phyloP scores from a whole-genome alignment of 441 rosid genomes.

The Populus hybrid region DNA sequence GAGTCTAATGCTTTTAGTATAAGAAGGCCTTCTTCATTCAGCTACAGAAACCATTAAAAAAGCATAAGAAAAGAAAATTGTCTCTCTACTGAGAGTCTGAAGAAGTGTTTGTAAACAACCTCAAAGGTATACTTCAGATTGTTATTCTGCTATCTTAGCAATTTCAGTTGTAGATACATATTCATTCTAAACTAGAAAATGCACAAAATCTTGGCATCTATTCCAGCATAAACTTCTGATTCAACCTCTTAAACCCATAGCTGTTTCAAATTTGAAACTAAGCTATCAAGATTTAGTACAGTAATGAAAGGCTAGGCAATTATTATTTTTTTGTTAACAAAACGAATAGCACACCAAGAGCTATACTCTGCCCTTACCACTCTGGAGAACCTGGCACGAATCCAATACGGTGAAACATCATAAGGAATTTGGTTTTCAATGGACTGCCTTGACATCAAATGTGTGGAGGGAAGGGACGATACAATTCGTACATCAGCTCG shows the following conservation, averaged over 20 bases:
- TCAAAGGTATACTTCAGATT: not conserved
- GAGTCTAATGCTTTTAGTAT: conserved; percentile 78
- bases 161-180: not conserved
- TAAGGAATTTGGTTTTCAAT: conserved; percentile 58
- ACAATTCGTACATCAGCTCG: conserved; percentile 62
- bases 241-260: not conserved
- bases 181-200: not conserved
- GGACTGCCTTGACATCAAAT: conserved; percentile 58
- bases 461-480: conserved; percentile 70
- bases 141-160: not conserved
- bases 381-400: conserved; percentile 63
- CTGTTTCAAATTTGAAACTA: not conserved
- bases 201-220: not conserved
- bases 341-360: not conserved
- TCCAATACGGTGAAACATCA: conserved; percentile 69
- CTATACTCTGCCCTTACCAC: conserved; percentile 26
- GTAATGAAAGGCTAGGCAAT: not conserved
- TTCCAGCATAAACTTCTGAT: not conserved
- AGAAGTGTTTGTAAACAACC: not conserved
- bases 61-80: not conserved
- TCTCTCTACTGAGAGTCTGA: not conserved
- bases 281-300: not conserved
- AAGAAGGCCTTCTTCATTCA: conserved; percentile 67
- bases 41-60: conserved; percentile 33
- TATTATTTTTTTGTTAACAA: not conserved